A percentile compares a stretch with the other conserved stretches of the same genome.
Conservation (phyloP, 1,284 basidiomycete genomes). For the Ustilago vetiveriae region DNA sequence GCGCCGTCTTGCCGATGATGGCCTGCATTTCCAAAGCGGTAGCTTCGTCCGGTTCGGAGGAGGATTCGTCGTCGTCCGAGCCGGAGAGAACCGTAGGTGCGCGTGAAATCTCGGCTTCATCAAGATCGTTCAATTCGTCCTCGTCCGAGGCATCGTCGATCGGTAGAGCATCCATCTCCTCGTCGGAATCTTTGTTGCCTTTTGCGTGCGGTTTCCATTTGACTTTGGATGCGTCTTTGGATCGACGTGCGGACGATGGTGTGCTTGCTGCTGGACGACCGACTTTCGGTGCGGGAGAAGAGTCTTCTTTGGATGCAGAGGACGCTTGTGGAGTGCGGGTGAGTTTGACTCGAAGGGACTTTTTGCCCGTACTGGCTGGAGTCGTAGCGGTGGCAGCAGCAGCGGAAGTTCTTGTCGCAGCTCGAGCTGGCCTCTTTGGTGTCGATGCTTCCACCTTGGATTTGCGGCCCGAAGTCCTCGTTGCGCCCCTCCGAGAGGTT, state of each 20-base stretch:
- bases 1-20: conserved; percentile 58
- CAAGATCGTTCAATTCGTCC: conserved; percentile 18
- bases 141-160: conserved; percentile 7
- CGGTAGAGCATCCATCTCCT: conserved; percentile 23
- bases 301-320: conserved; percentile 5
- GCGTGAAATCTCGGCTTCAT: conserved; percentile 13
- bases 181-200: conserved; percentile 17
- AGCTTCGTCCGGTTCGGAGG: conserved; percentile 43
- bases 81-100: conserved; percentile 1
- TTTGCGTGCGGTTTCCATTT: conserved; percentile 38
- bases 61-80: conserved; percentile 11
- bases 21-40: conserved; percentile 32
- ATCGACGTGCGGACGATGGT: conserved; percentile 3
- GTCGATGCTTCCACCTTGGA: conserved; percentile 17
- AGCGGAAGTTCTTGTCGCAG: not conserved
- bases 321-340: conserved; percentile 33
- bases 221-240: conserved; percentile 32
- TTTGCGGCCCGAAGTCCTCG: conserved; percentile 1
- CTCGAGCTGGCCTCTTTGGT: not conserved
- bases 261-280: conserved; percentile 3
- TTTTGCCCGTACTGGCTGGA: conserved; percentile 21
- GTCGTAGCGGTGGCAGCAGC: conserved; percentile 2
- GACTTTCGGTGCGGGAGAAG: conserved; percentile 7
- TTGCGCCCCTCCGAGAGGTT: conserved; percentile 5
- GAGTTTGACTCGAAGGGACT: conserved; percentile 38